Base-by-base conservation (phyloP, 2,329 filamentous ascomycete species). In the Alternaria longipes region DNA sequence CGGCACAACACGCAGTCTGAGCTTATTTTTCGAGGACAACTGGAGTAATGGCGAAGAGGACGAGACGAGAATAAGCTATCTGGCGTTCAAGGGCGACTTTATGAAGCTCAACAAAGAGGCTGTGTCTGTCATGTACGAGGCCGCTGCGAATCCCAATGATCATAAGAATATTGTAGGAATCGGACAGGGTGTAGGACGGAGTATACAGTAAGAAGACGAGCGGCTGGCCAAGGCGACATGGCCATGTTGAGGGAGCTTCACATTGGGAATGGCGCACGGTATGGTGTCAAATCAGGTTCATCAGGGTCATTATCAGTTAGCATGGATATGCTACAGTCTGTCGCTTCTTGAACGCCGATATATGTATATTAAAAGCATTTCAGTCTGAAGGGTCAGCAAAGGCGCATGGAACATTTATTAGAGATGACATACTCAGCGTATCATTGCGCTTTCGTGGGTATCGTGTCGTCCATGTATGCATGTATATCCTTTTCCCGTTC, bases 61-160 rank as follows among this genome's bases (percentile, higher is more conserved):
- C 56, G 88, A 90, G 56, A 94, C 92, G 45, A 85, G 89, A 50
- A 78, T 98, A 2, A 89, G 85, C 63, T 99, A 97, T 80, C 66
- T 98, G 58, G 95, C 92, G 1, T 98, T 99, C 83, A 94, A 92
- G 81, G 95, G 95, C 24, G 92, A 97, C 80, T 98, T 93, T 85
- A 95, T 95, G 87, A 89, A 89, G 76, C 80, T 97, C 73, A 95
- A 90, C 47, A 85, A 90, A 56, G 92, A 94, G 75, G 93, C 95
- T 1, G 83, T 91, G 7, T 93, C 91, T 69, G 94, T 98, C 70
- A 73, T 97, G 62, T 99, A 98, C 79, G 95, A 99, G 85, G 91
- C 93, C 18, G 94, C 94, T 26, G 91, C 95, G 36, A 97, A 97
- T 78, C 95, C 94, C 12, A 87, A 83, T 47, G 95, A 99, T 81